Evolutionary conservation across 257 asterid species (phyloP), one percentile per base, ranked within the genome.

Genomic region (Nicotiana tomentosiformis): DNA sequence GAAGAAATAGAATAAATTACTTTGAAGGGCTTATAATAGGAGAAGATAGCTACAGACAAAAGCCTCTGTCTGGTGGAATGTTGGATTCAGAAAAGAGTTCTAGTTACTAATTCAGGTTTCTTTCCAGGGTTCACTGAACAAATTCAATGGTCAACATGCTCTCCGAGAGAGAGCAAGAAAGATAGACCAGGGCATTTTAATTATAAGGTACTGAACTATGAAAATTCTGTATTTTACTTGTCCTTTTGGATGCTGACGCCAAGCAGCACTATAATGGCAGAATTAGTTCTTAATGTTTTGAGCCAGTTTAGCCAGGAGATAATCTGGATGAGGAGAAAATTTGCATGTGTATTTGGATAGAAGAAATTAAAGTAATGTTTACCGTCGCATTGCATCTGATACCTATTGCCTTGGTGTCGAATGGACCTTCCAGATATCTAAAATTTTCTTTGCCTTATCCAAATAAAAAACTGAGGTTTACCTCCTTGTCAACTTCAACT

Each of bases 101-200:
- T 33, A 49, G 72, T 56, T 84, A 80, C 51, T 62, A 37, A 56
- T 64, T 53, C 77, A 10, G 64, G 66, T 82, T 76, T 67, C 70
- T 49, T 84, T 83, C 29, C 90, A 94, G 99, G 99, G 98, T 82
- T 91, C 94, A 11, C 83, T 96, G 90, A 96, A 94, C 98, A 94
- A 93, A 88, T 96, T 93, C 84, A 87, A 94, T 78, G 99, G 99
- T 23, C 98, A 94, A 78, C 99, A 93, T 92, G 98, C 98, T 82
- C 84, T 93, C 90, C 88, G 98, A 87, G 98, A 96, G 90, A 88
- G 99, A 82, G 99, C 99, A 85, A 90, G 91, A 77, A 94, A 96
- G 87, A 87, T 96, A 83, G 98, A 94, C 84, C 98, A 96, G 84
- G 98, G 99, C 89, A 94, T 96, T 90, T 90, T 94, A 89, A 88